phyloP scores from a whole-genome alignment of 164 flowering plant genomes.

The Tetrastigma voinierianum region DNA sequence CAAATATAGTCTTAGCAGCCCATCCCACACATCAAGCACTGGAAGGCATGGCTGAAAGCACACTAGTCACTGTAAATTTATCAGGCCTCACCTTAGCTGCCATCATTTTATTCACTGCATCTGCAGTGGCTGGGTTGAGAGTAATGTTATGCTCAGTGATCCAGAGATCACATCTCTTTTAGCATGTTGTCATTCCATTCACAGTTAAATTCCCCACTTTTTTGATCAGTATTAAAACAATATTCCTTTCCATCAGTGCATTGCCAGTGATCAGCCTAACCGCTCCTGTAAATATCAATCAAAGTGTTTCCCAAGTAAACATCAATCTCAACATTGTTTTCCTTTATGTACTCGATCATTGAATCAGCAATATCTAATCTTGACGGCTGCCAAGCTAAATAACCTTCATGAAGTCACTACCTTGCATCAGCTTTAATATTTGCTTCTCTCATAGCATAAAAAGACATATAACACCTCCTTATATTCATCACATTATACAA shows the following conservation, averaged over 20 bases:
- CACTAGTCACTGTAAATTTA: slow-evolving; percentile 52
- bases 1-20: slow-evolving; percentile 49
- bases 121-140: slow-evolving; percentile 33
- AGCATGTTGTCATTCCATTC: slow-evolving; percentile 60
- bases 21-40: slow-evolving; percentile 56
- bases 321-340: slow-evolving; percentile 40
- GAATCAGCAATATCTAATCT: slow-evolving; percentile 40
- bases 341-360: slow-evolving; percentile 41
- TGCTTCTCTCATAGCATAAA: slow-evolving; percentile 46
- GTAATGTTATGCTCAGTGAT: slow-evolving; percentile 66
- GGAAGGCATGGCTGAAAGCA: slow-evolving; percentile 75
- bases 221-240: slow-evolving; percentile 69
- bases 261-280: slow-evolving; percentile 49
- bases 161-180: slow-evolving; percentile 66
- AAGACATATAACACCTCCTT: slow-evolving; percentile 48
- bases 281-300: slow-evolving; percentile 64
- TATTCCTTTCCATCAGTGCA: slow-evolving; percentile 54
- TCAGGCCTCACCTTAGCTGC: slow-evolving; percentile 54
- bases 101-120: slow-evolving; percentile 65
- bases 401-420: slow-evolving; percentile 75
- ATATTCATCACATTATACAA: slow-evolving; percentile 39
- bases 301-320: slow-evolving; percentile 69
- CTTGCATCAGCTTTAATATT: slow-evolving; percentile 52
- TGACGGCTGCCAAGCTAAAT: slow-evolving; percentile 50
- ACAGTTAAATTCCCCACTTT: slow-evolving; percentile 41